Evolutionary conservation across 2,329 filamentous ascomycete species (phyloP).

Genomic region (Venturiaceae sp.): DNA sequence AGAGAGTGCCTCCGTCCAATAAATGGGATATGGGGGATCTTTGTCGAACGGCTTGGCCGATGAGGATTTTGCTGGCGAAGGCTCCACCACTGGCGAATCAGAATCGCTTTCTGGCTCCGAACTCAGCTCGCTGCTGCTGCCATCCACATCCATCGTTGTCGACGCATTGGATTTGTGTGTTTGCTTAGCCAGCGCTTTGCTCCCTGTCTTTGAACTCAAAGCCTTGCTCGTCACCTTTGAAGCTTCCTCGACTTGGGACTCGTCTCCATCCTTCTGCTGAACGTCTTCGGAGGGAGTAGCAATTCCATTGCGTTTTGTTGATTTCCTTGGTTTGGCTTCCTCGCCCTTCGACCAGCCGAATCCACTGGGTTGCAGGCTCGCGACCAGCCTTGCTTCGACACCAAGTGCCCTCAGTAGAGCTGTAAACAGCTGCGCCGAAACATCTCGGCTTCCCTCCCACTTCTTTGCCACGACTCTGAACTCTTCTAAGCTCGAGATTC

Average conservation of each 20-base stretch:
- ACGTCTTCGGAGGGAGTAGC: not conserved
- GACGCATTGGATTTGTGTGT: not conserved
- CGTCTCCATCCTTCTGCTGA: not conserved
- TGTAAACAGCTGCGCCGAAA: constrained; percentile 84
- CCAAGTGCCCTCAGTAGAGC: constrained; percentile 72
- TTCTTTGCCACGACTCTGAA: constrained; percentile 60
- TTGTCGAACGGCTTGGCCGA: constrained; percentile 52
- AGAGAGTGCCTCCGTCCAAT: constrained; percentile 88
- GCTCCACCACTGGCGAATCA: constrained; percentile 47
- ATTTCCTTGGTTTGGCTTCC: constrained; percentile 51
- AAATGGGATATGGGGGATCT: constrained; percentile 75
- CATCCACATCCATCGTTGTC: not conserved
- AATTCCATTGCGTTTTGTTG: not conserved
- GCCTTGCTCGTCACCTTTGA: not conserved
- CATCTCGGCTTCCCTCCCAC: constrained; percentile 74
- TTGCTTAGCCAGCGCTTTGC: not conserved
- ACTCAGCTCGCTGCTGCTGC: constrained; percentile 12
- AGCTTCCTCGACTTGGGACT: not conserved
- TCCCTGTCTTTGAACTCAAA: not conserved
- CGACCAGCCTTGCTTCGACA: constrained; percentile 73
- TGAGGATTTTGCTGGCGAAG: constrained; percentile 36
- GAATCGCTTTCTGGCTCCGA: constrained; percentile 35
- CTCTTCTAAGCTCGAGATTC: constrained; percentile 53
- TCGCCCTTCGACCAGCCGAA: constrained; percentile 88
- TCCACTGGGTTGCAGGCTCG: constrained; percentile 74